Base-by-base conservation (phyloP, 2,329 filamentous ascomycete genomes). In the Penicillium frequentans region DNA sequence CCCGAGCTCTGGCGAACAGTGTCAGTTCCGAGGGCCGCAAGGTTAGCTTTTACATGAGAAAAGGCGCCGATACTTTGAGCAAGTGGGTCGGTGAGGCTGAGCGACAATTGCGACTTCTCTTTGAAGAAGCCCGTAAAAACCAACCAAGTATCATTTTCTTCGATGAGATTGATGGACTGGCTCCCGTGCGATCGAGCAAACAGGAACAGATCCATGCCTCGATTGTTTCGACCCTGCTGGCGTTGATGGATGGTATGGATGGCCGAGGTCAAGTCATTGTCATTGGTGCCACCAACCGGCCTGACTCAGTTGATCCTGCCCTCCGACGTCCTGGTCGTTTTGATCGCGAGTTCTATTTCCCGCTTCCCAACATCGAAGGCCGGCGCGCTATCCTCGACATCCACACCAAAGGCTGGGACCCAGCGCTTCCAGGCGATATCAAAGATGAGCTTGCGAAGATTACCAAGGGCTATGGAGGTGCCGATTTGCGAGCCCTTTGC, bases 61-160 rank as follows among this genome's bases (percentile, higher is more conserved):
- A 99, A 76, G 96, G 95, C 71, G 96, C 95, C 24, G 95, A 99
- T 82, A 93, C 93, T 16, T 80, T 99, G 60, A 97, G 93, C 75
- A 99, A 99, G 77, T 99, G 95, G 95, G 95, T 99, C 52, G 95
- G 95, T 71, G 95, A 99, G 76, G 95, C 96, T 10, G 95, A 99
- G 77, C 89, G 93, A 75, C 95, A 99, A 72, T 84, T 99, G 53
- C 88, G 95, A 46, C 79, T 98, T 56, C 82, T 99, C 5, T 99
- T 99, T 63, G 95, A 98, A 68, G 95, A 99, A 75, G 95, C 95
- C 16, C 85, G 93, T 60, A 95, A 92, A 73, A 98, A 90, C 1
- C 95, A 99, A 70, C 95, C 95, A 0, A 98, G 93, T 73, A 99
- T 99, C 75, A 99, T 99, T 73, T 99, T 99, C 80, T 98, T 99